Evolutionary conservation across 2,329 filamentous ascomycete species (phyloP).

Genomic region (Neonectria punicea): DNA sequence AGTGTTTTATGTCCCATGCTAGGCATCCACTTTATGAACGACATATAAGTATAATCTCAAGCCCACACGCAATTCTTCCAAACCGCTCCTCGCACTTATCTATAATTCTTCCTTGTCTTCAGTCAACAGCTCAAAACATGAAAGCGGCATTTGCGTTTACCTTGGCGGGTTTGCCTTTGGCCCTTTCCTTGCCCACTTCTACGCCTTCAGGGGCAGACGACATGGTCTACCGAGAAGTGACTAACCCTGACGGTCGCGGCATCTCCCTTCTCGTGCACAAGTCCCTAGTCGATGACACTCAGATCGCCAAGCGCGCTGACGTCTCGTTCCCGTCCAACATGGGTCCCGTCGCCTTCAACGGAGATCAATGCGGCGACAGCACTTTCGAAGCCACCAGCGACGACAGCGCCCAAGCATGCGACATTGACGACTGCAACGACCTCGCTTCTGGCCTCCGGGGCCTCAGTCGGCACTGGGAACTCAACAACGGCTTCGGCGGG

Average conservation of each 20-base stretch:
- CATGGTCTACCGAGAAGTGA: neutral
- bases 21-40: neutral
- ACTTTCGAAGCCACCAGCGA: slow-evolving; percentile 4
- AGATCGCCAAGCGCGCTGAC: neutral
- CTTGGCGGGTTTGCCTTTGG: neutral
- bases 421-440: slow-evolving; percentile 12
- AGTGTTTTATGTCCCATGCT: neutral
- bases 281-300: neutral
- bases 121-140: neutral
- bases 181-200: neutral
- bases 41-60: neutral
- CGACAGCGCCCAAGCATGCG: neutral
- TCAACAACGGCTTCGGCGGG: slow-evolving; percentile 11
- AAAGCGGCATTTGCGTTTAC: neutral
- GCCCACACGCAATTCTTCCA: neutral
- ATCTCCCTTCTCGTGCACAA: neutral
- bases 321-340: neutral
- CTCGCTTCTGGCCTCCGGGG: neutral
- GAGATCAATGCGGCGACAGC: slow-evolving; percentile 7
- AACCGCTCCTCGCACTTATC: neutral
- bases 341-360: slow-evolving; percentile 4
- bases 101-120: neutral
- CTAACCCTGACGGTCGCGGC: neutral
- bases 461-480: slow-evolving; percentile 9
- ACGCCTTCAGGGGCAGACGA: neutral